Conservation (phyloP, 345 rosid genomes). For the Psidium friedrichsthalianum region DNA sequence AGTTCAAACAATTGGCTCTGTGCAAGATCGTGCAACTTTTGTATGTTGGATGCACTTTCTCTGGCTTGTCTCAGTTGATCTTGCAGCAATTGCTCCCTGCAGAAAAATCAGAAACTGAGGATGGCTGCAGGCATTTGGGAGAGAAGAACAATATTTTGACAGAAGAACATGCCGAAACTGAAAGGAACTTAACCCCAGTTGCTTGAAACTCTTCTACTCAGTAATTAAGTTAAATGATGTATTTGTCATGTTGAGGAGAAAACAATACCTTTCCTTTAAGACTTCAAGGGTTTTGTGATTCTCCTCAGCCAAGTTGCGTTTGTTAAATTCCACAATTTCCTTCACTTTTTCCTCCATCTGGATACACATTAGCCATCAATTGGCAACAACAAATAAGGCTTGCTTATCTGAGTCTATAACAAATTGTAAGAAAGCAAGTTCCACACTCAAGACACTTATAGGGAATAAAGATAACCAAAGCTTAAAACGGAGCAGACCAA, state of each 20-base stretch:
- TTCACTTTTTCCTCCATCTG: slow-evolving; percentile 99
- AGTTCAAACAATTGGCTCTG: slow-evolving; percentile 94
- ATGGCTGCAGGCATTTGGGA: not conserved
- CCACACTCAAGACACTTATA: not conserved
- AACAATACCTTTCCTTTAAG: slow-evolving; percentile 69
- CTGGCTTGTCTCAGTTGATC: slow-evolving; percentile 96
- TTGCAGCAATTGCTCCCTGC: slow-evolving; percentile 87
- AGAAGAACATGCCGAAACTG: not conserved
- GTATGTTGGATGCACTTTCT: slow-evolving; percentile 90
- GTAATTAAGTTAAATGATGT: not conserved
- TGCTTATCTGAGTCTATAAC: not conserved
- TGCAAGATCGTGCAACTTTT: slow-evolving; percentile 95
- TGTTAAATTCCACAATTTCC: slow-evolving; percentile 97
- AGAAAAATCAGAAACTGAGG: not conserved
- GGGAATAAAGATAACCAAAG: not conserved
- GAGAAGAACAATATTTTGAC: not conserved
- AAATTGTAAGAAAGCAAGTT: not conserved
- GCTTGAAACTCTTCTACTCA: not conserved
- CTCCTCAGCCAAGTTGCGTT: slow-evolving; percentile 93
- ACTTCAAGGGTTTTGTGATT: slow-evolving; percentile 92
- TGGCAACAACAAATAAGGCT: not conserved
- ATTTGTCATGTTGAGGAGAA: not conserved
- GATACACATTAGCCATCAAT: slow-evolving; percentile 1
- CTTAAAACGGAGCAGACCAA: not conserved
- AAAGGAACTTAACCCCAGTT: not conserved